Evolutionary conservation across 371 early-diverging fungal genomes (phyloP).

Genomic region (Mucor piriformis): DNA sequence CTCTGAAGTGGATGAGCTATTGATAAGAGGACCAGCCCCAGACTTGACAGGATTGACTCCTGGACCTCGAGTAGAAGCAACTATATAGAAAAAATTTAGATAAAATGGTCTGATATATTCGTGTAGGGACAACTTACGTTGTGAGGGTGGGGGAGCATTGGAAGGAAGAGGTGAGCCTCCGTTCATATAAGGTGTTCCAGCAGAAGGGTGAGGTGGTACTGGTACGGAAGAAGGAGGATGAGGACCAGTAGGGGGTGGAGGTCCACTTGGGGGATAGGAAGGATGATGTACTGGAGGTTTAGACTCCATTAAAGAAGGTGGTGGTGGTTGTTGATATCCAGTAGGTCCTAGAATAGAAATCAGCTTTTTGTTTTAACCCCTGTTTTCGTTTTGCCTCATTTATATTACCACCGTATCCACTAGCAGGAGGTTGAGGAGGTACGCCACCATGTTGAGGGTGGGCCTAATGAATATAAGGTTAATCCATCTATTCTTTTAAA

Average conservation of each 20-base stretch:
- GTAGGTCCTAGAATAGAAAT: constrained; percentile 22
- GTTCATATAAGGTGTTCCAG: constrained; percentile 43
- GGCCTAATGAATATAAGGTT: constrained; percentile 2
- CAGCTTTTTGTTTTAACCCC: background rate
- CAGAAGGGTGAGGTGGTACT: constrained; percentile 35
- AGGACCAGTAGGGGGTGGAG: constrained; percentile 21
- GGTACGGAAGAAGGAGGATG: constrained; percentile 22
- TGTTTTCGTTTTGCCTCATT: constrained; percentile 2
- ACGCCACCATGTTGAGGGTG: constrained; percentile 26
- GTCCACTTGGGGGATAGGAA: constrained; percentile 22
- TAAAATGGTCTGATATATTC: background rate
- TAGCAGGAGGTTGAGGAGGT: constrained; percentile 30
- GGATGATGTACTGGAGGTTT: constrained; percentile 36
- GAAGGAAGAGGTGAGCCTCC: constrained; percentile 45
- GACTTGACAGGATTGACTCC: constrained; percentile 34
- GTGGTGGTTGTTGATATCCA: constrained; percentile 27
- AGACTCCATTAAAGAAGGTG: constrained; percentile 33
- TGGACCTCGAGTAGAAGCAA: constrained; percentile 26
- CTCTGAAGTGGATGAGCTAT: constrained; percentile 23
- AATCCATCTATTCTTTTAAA: constrained; percentile 1
- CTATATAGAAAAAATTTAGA: background rate
- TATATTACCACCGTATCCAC: constrained; percentile 10
- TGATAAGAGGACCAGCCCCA: constrained; percentile 42
- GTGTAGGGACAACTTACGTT: constrained; percentile 21
- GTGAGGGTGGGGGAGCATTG: constrained; percentile 41